Percentiles rank a stretch among this genome's conserved stretches.
phyloP scores from a whole-genome alignment of 2,329 filamentous ascomycete species.

The Nemania sp. region DNA sequence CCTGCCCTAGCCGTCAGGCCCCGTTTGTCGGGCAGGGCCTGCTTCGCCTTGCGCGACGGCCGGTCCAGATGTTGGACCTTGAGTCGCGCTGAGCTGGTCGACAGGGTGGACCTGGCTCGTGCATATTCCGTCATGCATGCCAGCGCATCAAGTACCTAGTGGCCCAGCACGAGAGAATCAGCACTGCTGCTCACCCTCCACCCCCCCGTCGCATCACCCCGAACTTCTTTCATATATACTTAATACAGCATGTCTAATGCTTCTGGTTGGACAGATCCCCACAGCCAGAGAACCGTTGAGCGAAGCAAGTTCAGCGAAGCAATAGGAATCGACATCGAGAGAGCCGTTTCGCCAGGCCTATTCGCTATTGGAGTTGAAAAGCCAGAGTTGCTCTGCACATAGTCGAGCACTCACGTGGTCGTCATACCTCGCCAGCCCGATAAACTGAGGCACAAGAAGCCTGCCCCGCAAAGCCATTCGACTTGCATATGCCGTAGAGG shows the following conservation, averaged over 20 bases:
- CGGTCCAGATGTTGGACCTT: slow-evolving; percentile 38
- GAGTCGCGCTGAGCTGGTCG: slow-evolving; percentile 47
- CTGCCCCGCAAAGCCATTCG: slow-evolving; percentile 50
- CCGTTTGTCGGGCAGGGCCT: slow-evolving; percentile 34
- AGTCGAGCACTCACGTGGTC: slow-evolving; percentile 30
- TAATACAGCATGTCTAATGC: slow-evolving; percentile 45
- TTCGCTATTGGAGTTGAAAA: slow-evolving; percentile 36
- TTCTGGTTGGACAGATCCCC: slow-evolving; percentile 48
- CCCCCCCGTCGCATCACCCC: slow-evolving; percentile 43
- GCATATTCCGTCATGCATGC: slow-evolving; percentile 65
- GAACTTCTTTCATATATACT: slow-evolving; percentile 46
- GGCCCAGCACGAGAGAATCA: slow-evolving; percentile 47
- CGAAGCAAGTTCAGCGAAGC: slow-evolving; percentile 37
- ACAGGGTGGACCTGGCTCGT: slow-evolving; percentile 51
- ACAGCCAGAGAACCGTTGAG: slow-evolving; percentile 39
- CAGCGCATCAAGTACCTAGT: slow-evolving; percentile 57
- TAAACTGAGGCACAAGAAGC: slow-evolving; percentile 50
- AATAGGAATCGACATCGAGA: slow-evolving; percentile 38
- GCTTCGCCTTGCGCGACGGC: slow-evolving; percentile 41
- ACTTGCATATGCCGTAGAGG: slow-evolving; percentile 63
- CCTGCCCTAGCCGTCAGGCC: slow-evolving; percentile 32
- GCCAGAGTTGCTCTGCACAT: slow-evolving; percentile 36
- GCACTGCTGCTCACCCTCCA: slow-evolving; percentile 39
- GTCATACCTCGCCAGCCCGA: slow-evolving; percentile 32
- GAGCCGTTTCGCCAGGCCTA: slow-evolving; percentile 42